Evolutionary conservation across 164 flowering plant genomes (phyloP).

Genomic region (Vitis rupestris): DNA sequence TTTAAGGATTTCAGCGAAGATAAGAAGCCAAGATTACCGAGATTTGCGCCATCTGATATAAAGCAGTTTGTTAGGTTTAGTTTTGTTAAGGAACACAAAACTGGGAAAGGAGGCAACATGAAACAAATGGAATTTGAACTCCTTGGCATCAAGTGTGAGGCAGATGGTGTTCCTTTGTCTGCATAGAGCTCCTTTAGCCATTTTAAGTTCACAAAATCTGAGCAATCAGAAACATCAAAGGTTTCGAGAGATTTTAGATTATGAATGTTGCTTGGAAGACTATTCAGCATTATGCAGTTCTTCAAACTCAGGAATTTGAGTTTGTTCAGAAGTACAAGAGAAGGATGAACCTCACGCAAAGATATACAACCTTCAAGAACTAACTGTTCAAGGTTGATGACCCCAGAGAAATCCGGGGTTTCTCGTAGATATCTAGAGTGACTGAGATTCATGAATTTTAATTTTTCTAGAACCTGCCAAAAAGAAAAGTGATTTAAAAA

Average conservation of each 20-base stretch:
- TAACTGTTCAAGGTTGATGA: constrained; percentile 8
- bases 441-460: constrained; percentile 13
- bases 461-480: constrained; percentile 1
- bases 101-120: background rate
- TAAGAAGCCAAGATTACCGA: background rate
- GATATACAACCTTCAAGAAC: constrained; percentile 14
- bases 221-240: background rate
- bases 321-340: constrained; percentile 7
- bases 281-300: constrained; percentile 8
- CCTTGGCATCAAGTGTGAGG: background rate
- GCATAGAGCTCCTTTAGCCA: no score
- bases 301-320: constrained; percentile 4
- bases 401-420: constrained; percentile 5
- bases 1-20: background rate
- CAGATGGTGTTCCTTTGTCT: background rate
- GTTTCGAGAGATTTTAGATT: background rate
- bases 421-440: background rate
- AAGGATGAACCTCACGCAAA: constrained; percentile 11
- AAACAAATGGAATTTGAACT: background rate
- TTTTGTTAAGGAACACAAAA: background rate
- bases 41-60: background rate
- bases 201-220: no score
- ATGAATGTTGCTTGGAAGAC: constrained; percentile 8
- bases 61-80: background rate
- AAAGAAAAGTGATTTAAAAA: background rate